Base-by-base conservation (phyloP, 2,329 filamentous ascomycete genomes). In the Claviceps maximensis region DNA sequence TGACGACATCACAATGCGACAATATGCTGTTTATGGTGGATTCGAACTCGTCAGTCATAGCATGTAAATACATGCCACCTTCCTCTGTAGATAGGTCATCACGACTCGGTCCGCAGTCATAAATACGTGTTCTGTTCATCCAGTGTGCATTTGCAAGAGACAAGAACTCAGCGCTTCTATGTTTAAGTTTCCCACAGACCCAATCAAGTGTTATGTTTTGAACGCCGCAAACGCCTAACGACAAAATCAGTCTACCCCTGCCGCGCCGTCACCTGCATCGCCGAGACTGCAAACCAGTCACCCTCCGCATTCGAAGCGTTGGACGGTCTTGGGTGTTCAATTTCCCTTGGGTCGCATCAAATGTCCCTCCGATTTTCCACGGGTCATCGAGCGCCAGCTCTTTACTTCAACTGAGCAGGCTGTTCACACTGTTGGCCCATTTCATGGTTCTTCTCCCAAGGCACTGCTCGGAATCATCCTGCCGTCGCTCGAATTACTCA, bases 201-300 rank as follows among this genome's bases (percentile, higher is more conserved):
- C 6, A 41, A 49, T 10, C 4, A 50, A 36, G 15, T 33, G 31
- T n/a, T n/a, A n/a, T n/a, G 36, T 27, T 46, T 29, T 36, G 27
- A 47, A 52, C 50, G 44, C 45, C 45, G n/a, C 13, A 36, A 52
- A 52, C 50, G 50, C 50, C 50, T 25, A 6, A n/a, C n/a, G n/a
- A n/a, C n/a, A n/a, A n/a, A n/a, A n/a, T n/a, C 4, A 10, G 7
- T 42, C 12, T 19, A 36, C n/a, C n/a, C n/a, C n/a, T n/a, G n/a
- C n/a, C n/a, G n/a, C n/a, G n/a, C n/a, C n/a, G n/a, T n/a, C n/a
- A n/a, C n/a, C n/a, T n/a, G n/a, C n/a, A n/a, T n/a, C n/a, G n/a
- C n/a, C n/a, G n/a, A n/a, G n/a, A n/a, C n/a, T n/a, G n/a, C n/a
- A n/a, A n/a, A n/a, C n/a, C n/a, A n/a, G n/a, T n/a, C n/a, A n/a